A percentile compares a stretch with the other conserved stretches of the same genome.
Conservation (phyloP, 176 grass and related monocot species). For the Oryza glaberrima region DNA sequence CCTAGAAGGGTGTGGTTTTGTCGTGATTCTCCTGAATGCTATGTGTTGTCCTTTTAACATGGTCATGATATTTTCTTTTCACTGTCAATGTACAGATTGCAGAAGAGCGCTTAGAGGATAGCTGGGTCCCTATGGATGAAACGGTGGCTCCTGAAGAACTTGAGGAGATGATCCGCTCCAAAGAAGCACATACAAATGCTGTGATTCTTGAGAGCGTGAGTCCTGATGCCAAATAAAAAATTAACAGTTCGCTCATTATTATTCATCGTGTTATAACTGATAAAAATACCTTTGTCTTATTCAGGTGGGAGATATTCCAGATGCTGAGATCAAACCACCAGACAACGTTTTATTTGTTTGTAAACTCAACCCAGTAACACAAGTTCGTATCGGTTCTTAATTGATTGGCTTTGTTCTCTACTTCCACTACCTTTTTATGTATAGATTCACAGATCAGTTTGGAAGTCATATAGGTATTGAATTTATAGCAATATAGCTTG, state of each 20-base stretch:
- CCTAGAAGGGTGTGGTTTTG: neutral
- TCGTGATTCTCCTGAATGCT: neutral
- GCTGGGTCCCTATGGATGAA: slow-evolving; percentile 86
- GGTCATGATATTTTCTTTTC: slow-evolving; percentile 8
- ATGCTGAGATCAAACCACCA: slow-evolving; percentile 89
- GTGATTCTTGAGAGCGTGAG: slow-evolving; percentile 91
- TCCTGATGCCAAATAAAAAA: slow-evolving; percentile 34
- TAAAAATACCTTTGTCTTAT: slow-evolving; percentile 36
- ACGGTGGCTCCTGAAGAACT: slow-evolving; percentile 69
- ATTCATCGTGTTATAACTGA: neutral
- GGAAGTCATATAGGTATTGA: neutral
- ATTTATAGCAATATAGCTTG: neutral
- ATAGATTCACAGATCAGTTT: slow-evolving; percentile 24
- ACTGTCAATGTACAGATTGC: slow-evolving; percentile 53
- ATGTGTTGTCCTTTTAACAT: neutral
- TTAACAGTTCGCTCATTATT: slow-evolving; percentile 1
- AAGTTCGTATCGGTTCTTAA: slow-evolving; percentile 60
- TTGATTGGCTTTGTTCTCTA: neutral
- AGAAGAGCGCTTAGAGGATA: slow-evolving; percentile 91
- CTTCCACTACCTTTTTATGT: slow-evolving; percentile 11
- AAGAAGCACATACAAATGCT: slow-evolving; percentile 97
- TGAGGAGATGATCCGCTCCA: slow-evolving; percentile 80
- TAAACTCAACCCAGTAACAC: slow-evolving; percentile 93
- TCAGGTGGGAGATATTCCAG: slow-evolving; percentile 94
- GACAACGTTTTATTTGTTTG: slow-evolving; percentile 97